A percentile compares a stretch with the other conserved stretches of the same genome.
Evolutionary conservation across 1,284 basidiomycete species (phyloP).

Genomic region (Trichosporon sp.): DNA sequence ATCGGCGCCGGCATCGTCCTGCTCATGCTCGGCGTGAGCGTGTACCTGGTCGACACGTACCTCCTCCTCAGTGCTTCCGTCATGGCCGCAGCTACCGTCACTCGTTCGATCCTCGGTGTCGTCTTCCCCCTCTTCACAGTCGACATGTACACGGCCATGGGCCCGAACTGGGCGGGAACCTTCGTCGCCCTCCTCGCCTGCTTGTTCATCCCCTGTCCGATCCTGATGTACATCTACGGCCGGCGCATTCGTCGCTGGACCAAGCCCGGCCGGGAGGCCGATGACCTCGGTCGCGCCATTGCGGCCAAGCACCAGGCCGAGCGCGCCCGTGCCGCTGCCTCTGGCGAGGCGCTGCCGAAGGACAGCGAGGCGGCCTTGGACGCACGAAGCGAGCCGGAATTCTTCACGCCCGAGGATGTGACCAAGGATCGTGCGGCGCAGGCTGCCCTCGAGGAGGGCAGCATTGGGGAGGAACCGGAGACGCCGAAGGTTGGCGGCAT

Average conservation of each 20-base stretch:
- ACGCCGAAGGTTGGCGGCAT: neutral
- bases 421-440: neutral
- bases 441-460: neutral
- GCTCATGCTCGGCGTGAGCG: slow-evolving; percentile 37
- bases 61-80: slow-evolving; percentile 61
- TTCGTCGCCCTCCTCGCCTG: slow-evolving; percentile 42
- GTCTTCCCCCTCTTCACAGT: slow-evolving; percentile 64
- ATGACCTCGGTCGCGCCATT: slow-evolving; percentile 39
- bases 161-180: slow-evolving; percentile 63
- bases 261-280: slow-evolving; percentile 36
- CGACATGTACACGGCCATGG: slow-evolving; percentile 63
- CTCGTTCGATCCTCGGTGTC: slow-evolving; percentile 66
- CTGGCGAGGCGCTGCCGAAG: neutral
- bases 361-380: neutral
- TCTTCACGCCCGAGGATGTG: neutral
- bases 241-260: slow-evolving; percentile 35
- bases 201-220: slow-evolving; percentile 33
- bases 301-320: slow-evolving; percentile 29
- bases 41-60: slow-evolving; percentile 69
- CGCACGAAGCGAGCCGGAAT: neutral
- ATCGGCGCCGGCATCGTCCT: slow-evolving; percentile 60
- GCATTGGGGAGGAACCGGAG: neutral
- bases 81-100: slow-evolving; percentile 68
- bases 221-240: slow-evolving; percentile 40
- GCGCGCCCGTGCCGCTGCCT: neutral